Evolutionary conservation across 441 rosid species (phyloP).

Genomic region (Erodium chrysanthum): DNA sequence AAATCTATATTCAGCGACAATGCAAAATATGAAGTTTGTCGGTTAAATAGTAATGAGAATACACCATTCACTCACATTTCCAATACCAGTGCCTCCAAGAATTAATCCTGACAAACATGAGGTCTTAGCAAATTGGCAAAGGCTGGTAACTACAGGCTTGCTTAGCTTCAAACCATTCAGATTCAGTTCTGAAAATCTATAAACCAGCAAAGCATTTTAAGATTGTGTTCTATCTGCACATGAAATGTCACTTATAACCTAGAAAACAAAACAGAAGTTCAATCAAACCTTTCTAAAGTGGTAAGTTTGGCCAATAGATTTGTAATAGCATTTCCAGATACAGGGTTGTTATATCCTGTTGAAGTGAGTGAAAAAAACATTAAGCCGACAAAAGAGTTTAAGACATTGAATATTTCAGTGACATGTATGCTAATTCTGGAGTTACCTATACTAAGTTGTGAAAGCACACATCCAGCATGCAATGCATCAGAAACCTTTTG

Average conservation of each 20-base stretch:
- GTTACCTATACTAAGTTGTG: constrained; percentile 73
- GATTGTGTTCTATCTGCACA: neutral
- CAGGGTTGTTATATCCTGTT: constrained; percentile 61
- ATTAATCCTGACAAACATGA: constrained; percentile 59
- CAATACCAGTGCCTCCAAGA: constrained; percentile 72
- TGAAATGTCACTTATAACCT: neutral
- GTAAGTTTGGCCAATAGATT: constrained; percentile 58
- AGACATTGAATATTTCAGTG: constrained; percentile 7
- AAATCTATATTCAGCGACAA: constrained; percentile 8
- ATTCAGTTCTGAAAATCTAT: constrained; percentile 74
- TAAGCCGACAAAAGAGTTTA: constrained; percentile 16
- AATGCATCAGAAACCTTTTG: constrained; percentile 67
- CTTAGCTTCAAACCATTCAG: constrained; percentile 69
- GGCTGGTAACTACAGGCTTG: constrained; percentile 52
- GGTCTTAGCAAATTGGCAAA: constrained; percentile 55
- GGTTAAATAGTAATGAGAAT: constrained; percentile 2
- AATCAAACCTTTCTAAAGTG: constrained; percentile 48
- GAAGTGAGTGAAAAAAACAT: constrained; percentile 12
- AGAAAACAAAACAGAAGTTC: constrained; percentile 7
- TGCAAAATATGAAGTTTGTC: constrained; percentile 8
- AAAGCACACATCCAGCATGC: constrained; percentile 46
- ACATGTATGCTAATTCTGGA: constrained; percentile 19
- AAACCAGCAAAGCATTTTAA: constrained; percentile 14
- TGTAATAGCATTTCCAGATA: constrained; percentile 56
- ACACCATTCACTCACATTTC: constrained; percentile 45